These are phyloP conservation scores for Craterostigma plantagineum DNA, from an alignment of 257 asterid species.

Conservation along the genomic window DNA sequence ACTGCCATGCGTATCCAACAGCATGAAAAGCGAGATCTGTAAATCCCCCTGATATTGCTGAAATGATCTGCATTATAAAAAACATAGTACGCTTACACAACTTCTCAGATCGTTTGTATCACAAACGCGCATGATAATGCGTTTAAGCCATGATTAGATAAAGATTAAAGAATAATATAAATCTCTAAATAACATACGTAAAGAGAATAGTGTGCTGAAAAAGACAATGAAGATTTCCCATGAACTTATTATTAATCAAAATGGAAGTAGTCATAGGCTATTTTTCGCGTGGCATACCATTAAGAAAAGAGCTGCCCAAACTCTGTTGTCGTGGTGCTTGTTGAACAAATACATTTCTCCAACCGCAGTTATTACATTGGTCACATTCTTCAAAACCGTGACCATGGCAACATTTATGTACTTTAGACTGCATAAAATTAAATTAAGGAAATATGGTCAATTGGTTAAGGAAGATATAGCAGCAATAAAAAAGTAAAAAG, in stretches of 20 bases:
- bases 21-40: constrained; percentile 82
- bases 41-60: constrained; percentile 94
- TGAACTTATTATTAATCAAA: too few relatives aligned
- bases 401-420: constrained; percentile 97
- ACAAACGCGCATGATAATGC: too few relatives aligned
- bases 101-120: too few relatives aligned
- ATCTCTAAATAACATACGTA: too few relatives aligned
- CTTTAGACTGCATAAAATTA: constrained; percentile 76
- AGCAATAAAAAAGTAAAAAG: background rate
- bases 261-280: too few relatives aligned
- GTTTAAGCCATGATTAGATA: too few relatives aligned
- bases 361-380: constrained; percentile 90
- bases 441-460: too few relatives aligned
- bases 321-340: constrained; percentile 82
- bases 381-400: constrained; percentile 94
- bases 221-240: too few relatives aligned
- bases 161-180: too few relatives aligned
- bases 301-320: constrained; percentile 93
- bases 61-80: constrained; percentile 52
- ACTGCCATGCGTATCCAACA: constrained; percentile 88
- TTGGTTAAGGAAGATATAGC: too few relatives aligned
- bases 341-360: constrained; percentile 91
- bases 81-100: too few relatives aligned
- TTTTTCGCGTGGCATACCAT: constrained; percentile 31
- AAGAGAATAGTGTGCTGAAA: too few relatives aligned